These are phyloP conservation scores for Phytophthora aleatoria DNA, from an alignment of 352 stramenopile genomes.

Conservation along the genomic window DNA sequence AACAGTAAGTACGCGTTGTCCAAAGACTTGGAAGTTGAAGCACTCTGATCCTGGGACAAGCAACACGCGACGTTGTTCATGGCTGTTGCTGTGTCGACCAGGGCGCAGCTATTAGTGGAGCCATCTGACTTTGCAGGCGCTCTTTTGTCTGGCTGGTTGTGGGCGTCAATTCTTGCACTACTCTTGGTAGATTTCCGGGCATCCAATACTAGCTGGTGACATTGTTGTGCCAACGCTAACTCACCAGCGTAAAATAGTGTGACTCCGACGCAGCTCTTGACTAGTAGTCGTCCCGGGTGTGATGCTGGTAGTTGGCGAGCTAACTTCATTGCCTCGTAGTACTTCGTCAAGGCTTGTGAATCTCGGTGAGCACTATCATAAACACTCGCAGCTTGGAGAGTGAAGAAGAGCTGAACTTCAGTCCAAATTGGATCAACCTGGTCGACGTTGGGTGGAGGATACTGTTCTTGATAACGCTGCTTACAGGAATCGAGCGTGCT, in stretches of 20 bases:
- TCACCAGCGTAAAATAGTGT: constrained; percentile 65
- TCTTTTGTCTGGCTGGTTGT: constrained; percentile 6
- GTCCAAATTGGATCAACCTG: constrained; percentile 13
- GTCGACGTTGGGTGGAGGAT: constrained; percentile 2
- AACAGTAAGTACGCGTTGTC: constrained; percentile 67
- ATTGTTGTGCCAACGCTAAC: constrained; percentile 50
- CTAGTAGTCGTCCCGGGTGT: constrained; percentile 45
- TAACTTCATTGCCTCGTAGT: constrained; percentile 56
- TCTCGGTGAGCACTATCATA: constrained; percentile 61
- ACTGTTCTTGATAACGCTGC: constrained; percentile 37
- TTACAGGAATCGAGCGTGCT: constrained; percentile 52
- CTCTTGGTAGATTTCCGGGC: constrained; percentile 37
- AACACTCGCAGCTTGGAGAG: constrained; percentile 53
- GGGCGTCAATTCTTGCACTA: background rate
- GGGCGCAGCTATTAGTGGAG: background rate
- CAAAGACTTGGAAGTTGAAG: constrained; percentile 32
- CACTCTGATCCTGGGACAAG: constrained; percentile 54
- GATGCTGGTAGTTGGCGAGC: constrained; percentile 37
- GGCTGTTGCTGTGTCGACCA: constrained; percentile 67
- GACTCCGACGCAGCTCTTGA: constrained; percentile 57
- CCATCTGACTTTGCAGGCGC: constrained; percentile 8
- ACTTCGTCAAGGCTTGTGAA: constrained; percentile 49
- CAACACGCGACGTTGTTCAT: constrained; percentile 84
- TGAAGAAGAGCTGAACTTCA: constrained; percentile 62
- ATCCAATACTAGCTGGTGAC: constrained; percentile 58